Base-by-base conservation (phyloP, 108 stramenopile genomes). In the Fistulifera solaris region DNA sequence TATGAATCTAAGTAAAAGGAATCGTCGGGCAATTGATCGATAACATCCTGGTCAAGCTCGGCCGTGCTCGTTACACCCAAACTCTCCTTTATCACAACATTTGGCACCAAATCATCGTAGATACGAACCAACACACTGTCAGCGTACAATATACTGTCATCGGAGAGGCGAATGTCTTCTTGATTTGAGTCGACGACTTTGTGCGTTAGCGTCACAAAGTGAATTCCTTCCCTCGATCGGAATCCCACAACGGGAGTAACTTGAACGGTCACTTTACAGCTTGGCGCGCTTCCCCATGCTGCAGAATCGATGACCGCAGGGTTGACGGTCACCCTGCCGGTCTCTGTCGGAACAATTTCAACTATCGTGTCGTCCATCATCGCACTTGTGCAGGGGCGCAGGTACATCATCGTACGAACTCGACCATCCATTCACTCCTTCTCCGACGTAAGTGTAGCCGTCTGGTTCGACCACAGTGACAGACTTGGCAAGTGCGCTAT, bases 361-460 rank as follows among this genome's bases (percentile, higher is more conserved):
- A 67, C 24, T 23, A 42, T n/a, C 14, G 51, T 61, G 48, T 60
- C 25, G 17, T 28, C 40, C 25, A n/a, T 15, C 35, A 61, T 49
- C 14, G 38, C 47, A 21, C 1, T 13, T 0, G 40, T 52, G 31
- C 70, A 71, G n/a, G 70, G 70, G 13, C 70, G 58, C 2, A 71
- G 46, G 50, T 56, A 71, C 2, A 71, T n/a, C 16, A 24, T 71
- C 70, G 40, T 71, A 71, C 12, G 58, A 49, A 4, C 59, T 24
- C 15, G 40, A 19, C 35, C 55, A 61, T n/a, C 70, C 69, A 22
- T 63, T n/a, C 5, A 6, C 23, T n/a, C 70, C 70, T 44, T 71
- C 70, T 13, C 53, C 59, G 21, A 71, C 59, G 24, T 16, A 22
- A 19, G 70, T 65, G n/a, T 40, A 45, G 25, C 47, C 48, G 11